Evolutionary conservation across 1,139 yeast species (phyloP), one percentile per base, ranked within the genome.

Genomic region (Candida smagusa): DNA sequence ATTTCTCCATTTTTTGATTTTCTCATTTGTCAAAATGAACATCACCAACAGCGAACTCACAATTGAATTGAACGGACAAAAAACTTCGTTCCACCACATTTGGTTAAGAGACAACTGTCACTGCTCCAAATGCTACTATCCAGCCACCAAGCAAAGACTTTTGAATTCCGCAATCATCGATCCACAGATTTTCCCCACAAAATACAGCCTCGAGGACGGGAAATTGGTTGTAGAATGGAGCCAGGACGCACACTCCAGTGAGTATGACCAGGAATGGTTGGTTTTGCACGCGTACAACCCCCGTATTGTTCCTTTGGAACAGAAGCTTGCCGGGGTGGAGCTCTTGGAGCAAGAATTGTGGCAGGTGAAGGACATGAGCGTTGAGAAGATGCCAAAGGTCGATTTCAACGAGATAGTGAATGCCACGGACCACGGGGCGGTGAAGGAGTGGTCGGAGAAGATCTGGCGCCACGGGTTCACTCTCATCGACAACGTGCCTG

Each of bases 31-130:
- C 23, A 30, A 39, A 24, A 37, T 37, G 13, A 25, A 31, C 22
- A 12, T 25, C 26, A 12, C 28, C 12, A 16, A 35, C 9, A 27
- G 31, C 22, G 35, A 39, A 27, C 32, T 45, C 27, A 31, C 33
- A 9, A 37, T 48, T 32, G 31, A 31, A n/a, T 47, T 51, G 52
- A 22, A 31, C 34, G 49, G 46, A 27, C 39, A 40, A 28, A 6
- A 34, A 8, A 45, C 58, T 21, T 9, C 32, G 12, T 71, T 48
- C 54, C 84, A 80, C 55, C 58, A 72, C 55, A 67, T 83, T 39
- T 83, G 89, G 89, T 65, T 84, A 23, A 64, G 90, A 36, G 92
- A 84, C 56, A 74, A 77, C 49, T 84, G 90, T 52, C 84, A 75
- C 42, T 81, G 88, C 49, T 59, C 63, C n/a, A 50, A 66, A 21